Conservation (phyloP, 345 rosid genomes). For the Brassica juncea region DNA sequence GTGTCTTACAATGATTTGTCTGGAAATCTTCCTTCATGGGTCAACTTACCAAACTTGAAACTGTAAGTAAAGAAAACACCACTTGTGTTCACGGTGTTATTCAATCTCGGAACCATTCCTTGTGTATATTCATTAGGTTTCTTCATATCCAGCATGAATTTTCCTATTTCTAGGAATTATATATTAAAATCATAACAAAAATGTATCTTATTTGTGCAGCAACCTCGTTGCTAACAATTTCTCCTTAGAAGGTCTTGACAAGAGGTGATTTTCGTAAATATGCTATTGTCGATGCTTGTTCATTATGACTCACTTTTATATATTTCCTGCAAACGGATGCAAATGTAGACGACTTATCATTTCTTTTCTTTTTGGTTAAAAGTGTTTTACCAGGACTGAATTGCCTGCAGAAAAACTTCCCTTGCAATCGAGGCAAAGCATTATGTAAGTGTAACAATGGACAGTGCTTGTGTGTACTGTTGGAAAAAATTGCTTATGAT, state of each 20-base stretch:
- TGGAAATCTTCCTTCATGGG: constrained; percentile 75
- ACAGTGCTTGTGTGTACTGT: neutral
- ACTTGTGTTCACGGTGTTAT: neutral
- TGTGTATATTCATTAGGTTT: neutral
- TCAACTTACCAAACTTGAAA: constrained; percentile 44
- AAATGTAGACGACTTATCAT: neutral
- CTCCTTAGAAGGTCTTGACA: constrained; percentile 44
- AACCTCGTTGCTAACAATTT: constrained; percentile 76
- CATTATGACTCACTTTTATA: neutral
- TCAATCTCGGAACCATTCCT: neutral
- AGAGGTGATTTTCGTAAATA: constrained; percentile 44
- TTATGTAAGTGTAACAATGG: constrained; percentile 50
- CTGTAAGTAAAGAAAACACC: constrained; percentile 48
- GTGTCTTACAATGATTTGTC: constrained; percentile 68
- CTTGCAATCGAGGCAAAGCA: constrained; percentile 59
- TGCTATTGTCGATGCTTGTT: neutral
- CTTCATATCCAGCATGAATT: constrained; percentile 21
- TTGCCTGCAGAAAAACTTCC: constrained; percentile 69
- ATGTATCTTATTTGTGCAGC: constrained; percentile 48
- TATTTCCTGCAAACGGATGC: constrained; percentile 1
- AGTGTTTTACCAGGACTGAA: constrained; percentile 50
- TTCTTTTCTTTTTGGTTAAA: constrained; percentile 23
- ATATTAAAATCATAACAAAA: neutral
- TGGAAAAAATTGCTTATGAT: neutral
- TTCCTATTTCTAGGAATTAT: neutral